These are phyloP conservation scores for Neolentinus lepideus DNA, from an alignment of 1,284 basidiomycete species.

Conservation along the genomic window DNA sequence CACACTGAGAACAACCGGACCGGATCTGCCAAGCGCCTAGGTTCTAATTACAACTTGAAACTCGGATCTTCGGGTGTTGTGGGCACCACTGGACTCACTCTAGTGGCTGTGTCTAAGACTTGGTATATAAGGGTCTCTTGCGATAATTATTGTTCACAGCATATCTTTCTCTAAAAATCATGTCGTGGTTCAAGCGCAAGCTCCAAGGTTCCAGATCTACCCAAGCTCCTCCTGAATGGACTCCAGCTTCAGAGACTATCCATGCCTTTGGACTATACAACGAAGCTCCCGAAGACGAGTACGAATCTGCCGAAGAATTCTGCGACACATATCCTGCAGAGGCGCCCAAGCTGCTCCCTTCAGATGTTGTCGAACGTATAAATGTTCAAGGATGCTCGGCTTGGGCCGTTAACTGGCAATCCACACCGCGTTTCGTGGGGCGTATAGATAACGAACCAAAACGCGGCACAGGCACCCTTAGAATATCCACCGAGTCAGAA, in stretches of 20 bases:
- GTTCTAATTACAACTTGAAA: no score
- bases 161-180: not conserved
- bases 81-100: no score
- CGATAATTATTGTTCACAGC: no score
- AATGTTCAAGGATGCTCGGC: conserved; percentile 33
- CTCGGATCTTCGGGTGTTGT: no score
- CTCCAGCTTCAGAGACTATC: conserved; percentile 38
- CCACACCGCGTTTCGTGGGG: conserved; percentile 30
- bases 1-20: no score
- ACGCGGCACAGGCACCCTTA: conserved; percentile 25
- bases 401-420: conserved; percentile 42
- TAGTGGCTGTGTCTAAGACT: no score
- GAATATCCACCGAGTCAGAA: conserved; percentile 28
- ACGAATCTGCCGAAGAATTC: conserved; percentile 39
- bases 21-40: no score
- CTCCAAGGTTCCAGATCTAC: not conserved
- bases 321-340: conserved; percentile 33
- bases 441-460: conserved; percentile 29
- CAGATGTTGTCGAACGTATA: conserved; percentile 41
- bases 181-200: not conserved
- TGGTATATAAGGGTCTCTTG: not conserved
- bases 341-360: conserved; percentile 38
- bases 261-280: conserved; percentile 38
- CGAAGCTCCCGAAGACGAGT: conserved; percentile 50
- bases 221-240: conserved; percentile 37